These are phyloP conservation scores for Saksenaea oblongispora DNA, from an alignment of 371 early-diverging fungal species.

Conservation along the genomic window DNA sequence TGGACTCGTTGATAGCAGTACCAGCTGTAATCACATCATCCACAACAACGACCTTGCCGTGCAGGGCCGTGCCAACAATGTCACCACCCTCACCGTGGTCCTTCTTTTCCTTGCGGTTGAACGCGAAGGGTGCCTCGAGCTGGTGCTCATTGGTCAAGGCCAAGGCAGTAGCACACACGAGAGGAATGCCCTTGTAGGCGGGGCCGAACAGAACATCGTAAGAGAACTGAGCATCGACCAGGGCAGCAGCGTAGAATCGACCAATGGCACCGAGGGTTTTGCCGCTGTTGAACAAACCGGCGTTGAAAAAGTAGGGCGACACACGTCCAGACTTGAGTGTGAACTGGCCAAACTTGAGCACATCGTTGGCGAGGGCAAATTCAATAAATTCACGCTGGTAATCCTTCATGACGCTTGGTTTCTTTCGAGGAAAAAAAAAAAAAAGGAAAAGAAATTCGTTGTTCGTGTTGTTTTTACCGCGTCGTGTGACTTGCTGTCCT, in stretches of 20 bases:
- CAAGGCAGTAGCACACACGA: conserved; percentile 83
- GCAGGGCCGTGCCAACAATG: conserved; percentile 87
- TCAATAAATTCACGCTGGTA: conserved; percentile 95
- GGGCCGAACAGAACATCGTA: conserved; percentile 96
- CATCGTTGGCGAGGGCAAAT: conserved; percentile 81
- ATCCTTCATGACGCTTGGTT: conserved; percentile 59
- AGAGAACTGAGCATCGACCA: conserved; percentile 65
- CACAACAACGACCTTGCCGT: conserved; percentile 81
- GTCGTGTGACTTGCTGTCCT: conserved; percentile 7
- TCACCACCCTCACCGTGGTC: conserved; percentile 97
- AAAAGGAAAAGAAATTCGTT: background rate
- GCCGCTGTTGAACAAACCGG: conserved; percentile 94
- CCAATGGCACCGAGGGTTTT: conserved; percentile 82
- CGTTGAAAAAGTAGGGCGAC: conserved; percentile 97
- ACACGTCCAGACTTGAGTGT: conserved; percentile 91
- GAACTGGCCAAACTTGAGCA: conserved; percentile 90
- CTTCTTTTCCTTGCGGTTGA: conserved; percentile 98
- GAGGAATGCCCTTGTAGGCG: conserved; percentile 98
- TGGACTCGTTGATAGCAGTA: conserved; percentile 92
- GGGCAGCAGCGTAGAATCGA: conserved; percentile 85
- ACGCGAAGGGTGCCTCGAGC: conserved; percentile 80
- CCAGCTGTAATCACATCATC: conserved; percentile 99
- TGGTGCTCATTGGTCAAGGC: conserved; percentile 62
- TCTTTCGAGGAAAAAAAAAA: background rate
- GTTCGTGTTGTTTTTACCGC: conserved; percentile 42